Evolutionary conservation across 371 early-diverging fungal species (phyloP).

Genomic region (Mucor plumbeus): DNA sequence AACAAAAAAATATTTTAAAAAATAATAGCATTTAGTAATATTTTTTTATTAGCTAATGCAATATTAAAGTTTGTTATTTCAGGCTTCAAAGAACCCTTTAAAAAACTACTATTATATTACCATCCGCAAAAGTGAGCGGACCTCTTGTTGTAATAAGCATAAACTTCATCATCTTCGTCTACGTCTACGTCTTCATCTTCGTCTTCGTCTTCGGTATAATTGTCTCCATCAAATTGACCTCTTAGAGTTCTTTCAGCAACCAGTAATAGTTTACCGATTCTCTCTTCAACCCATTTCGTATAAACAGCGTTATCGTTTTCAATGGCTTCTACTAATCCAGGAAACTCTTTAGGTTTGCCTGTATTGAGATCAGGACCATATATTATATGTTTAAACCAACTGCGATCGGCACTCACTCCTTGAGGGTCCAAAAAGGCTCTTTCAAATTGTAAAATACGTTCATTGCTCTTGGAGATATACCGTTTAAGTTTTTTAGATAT

Average conservation of each 20-base stretch:
- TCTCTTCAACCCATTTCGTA: conserved; percentile 8
- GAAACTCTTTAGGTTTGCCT: conserved; percentile 51
- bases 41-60: too few species aligned
- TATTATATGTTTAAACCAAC: conserved; percentile 66
- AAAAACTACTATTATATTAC: too few species aligned
- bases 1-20: too few species aligned
- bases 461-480: conserved; percentile 30
- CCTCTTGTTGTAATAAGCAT: too few species aligned
- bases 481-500: conserved; percentile 9
- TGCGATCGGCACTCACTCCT: conserved; percentile 33
- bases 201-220: conserved; percentile 8
- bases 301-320: neutral
- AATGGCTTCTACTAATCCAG: conserved; percentile 45
- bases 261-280: neutral
- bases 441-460: conserved; percentile 52
- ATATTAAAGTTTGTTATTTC: too few species aligned
- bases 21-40: too few species aligned
- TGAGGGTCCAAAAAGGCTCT: conserved; percentile 56
- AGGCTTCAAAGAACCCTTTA: too few species aligned
- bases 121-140: neutral
- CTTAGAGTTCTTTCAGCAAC: conserved; percentile 7
- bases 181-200: conserved; percentile 6
- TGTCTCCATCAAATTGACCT: neutral
- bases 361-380: conserved; percentile 58
- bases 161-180: neutral